phyloP scores from a whole-genome alignment of 495 filamentous ascomycete genomes.

The Podospora australis region DNA sequence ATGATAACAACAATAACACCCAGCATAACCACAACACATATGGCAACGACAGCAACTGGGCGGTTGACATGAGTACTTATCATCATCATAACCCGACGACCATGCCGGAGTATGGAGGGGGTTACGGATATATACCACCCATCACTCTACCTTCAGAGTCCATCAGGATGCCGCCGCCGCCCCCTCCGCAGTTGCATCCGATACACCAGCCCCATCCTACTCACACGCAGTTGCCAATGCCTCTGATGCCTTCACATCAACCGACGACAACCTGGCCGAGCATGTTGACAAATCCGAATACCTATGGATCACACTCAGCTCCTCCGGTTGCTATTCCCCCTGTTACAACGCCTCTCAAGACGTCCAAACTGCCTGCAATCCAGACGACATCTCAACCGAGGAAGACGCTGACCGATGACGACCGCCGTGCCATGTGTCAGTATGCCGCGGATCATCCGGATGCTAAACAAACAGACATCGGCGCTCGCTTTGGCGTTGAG shows the following conservation, averaged over 20 bases:
- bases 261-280: conserved; percentile 60
- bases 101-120: conserved; percentile 39
- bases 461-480: conserved; percentile 98
- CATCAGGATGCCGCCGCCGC: conserved; percentile 40
- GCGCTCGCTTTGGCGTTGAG: conserved; percentile 93
- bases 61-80: conserved; percentile 37
- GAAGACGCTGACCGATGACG: conserved; percentile 87
- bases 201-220: conserved; percentile 31
- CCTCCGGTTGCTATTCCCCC: conserved; percentile 52
- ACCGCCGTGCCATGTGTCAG: conserved; percentile 87
- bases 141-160: conserved; percentile 40
- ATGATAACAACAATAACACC: conserved; percentile 32
- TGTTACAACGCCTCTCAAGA: conserved; percentile 45
- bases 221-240: conserved; percentile 46
- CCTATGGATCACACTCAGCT: conserved; percentile 39
- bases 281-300: conserved; percentile 54
- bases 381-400: conserved; percentile 59
- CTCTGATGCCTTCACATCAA: conserved; percentile 56
- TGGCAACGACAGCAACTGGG: conserved; percentile 36
- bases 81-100: conserved; percentile 37
- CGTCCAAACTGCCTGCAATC: conserved; percentile 37
- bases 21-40: conserved; percentile 26
- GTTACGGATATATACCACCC: conserved; percentile 36
- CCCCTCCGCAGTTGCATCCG: conserved; percentile 33
- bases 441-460: conserved; percentile 92